A percentile compares a stretch with the other conserved stretches of the same genome.
Conservation (phyloP, 345 rosid genomes). For the Camelina hispida region DNA sequence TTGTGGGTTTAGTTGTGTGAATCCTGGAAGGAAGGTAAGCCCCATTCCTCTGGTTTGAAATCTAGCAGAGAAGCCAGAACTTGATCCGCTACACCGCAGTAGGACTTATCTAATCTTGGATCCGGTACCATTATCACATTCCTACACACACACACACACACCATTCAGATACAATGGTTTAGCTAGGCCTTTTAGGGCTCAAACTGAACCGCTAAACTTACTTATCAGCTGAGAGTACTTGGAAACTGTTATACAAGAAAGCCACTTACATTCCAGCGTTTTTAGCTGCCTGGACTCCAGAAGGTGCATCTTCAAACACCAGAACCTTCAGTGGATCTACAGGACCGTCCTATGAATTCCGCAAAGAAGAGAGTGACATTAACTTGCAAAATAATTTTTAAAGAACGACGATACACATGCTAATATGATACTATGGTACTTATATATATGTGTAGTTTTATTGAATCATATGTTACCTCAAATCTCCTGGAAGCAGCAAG, state of each 20-base stretch:
- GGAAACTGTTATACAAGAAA: slow-evolving; percentile 21
- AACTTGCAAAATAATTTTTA: slow-evolving; percentile 1
- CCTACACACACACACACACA: slow-evolving; percentile 54
- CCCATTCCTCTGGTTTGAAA: slow-evolving; percentile 74
- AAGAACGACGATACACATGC: not conserved
- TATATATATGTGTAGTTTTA: not conserved
- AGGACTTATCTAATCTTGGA: slow-evolving; percentile 75
- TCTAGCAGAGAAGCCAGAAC: slow-evolving; percentile 68
- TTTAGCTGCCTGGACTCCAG: slow-evolving; percentile 89
- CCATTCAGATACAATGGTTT: not conserved
- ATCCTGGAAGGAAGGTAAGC: slow-evolving; percentile 68
- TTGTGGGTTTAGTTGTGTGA: slow-evolving; percentile 11
- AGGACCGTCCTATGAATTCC: slow-evolving; percentile 59
- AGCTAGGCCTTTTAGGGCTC: not conserved
- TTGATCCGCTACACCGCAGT: slow-evolving; percentile 71
- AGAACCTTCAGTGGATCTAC: slow-evolving; percentile 59
- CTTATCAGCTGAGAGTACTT: not conserved
- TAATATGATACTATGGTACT: not conserved
- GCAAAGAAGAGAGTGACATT: slow-evolving; percentile 26
- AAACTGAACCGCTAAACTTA: not conserved
- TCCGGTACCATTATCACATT: slow-evolving; percentile 87
- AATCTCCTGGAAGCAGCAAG: slow-evolving; percentile 93
- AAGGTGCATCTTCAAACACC: slow-evolving; percentile 96
- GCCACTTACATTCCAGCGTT: slow-evolving; percentile 89
- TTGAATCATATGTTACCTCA: slow-evolving; percentile 57